These are phyloP conservation scores for Fusarium pseudoanthophilum DNA, from an alignment of 2,329 filamentous ascomycete species.

Conservation along the genomic window DNA sequence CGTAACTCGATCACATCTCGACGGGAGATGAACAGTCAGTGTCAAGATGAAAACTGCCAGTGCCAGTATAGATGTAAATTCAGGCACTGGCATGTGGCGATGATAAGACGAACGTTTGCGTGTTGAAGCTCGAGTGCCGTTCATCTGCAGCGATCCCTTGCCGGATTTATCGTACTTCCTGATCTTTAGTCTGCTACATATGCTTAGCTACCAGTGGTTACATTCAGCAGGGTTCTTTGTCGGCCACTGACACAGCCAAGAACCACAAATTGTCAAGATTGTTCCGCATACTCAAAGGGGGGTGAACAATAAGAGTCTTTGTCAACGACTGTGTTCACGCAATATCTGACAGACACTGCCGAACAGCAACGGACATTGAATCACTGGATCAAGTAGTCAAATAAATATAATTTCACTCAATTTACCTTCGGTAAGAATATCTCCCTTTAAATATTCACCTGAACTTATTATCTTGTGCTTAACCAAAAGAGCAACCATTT, in stretches of 20 bases:
- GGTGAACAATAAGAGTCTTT: neutral
- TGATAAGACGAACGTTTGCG: neutral
- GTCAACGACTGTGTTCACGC: neutral
- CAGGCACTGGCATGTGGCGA: accelerated
- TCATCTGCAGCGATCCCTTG: neutral
- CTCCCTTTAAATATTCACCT: neutral
- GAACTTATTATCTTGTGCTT: neutral
- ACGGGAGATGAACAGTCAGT: too few relatives aligned
- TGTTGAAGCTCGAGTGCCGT: neutral
- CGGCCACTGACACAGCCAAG: neutral
- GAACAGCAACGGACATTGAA: neutral
- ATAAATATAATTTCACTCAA: neutral
- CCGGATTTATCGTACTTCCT: too few relatives aligned
- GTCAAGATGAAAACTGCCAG: neutral
- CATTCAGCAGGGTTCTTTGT: neutral
- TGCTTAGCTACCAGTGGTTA: accelerated
- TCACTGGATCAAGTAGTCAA: neutral
- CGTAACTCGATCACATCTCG: neutral
- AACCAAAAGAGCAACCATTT: neutral
- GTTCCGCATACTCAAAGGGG: neutral
- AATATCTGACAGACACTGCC: neutral
- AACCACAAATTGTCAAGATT: neutral
- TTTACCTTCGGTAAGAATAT: too few relatives aligned
- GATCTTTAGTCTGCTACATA: neutral
- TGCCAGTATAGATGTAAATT: accelerated